Evolutionary conservation across 2,329 filamentous ascomycete genomes (phyloP).

Genomic region (Trichophyton benhamiae): DNA sequence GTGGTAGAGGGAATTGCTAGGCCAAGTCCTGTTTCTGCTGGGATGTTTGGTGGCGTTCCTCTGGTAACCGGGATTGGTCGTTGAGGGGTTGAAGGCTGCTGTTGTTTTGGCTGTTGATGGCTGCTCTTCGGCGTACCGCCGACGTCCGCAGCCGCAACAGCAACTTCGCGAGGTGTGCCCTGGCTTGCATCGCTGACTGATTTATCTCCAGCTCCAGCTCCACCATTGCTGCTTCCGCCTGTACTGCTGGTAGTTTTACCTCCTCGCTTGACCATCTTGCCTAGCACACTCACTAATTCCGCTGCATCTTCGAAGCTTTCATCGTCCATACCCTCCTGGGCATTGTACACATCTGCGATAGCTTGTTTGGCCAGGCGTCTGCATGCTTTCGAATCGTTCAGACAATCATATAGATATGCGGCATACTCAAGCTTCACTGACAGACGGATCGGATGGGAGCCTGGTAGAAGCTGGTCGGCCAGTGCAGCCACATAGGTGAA

Average conservation of each 20-base stretch:
- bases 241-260: constrained; percentile 23
- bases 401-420: constrained; percentile 86
- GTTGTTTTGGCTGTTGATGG: constrained; percentile 8
- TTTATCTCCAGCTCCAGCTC: constrained; percentile 17
- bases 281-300: constrained; percentile 71
- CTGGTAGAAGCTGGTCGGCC: constrained; percentile 64
- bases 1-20: constrained; percentile 3
- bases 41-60: not conserved
- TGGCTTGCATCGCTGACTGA: constrained; percentile 24
- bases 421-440: constrained; percentile 87
- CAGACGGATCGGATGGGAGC: constrained; percentile 77
- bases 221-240: constrained; percentile 23
- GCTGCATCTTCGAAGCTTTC: constrained; percentile 90
- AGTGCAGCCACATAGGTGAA: constrained; percentile 67
- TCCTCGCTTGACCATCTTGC: constrained; percentile 76
- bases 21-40: not conserved
- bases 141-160: constrained; percentile 5
- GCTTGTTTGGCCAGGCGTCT: constrained; percentile 66
- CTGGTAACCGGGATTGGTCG: not conserved
- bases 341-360: constrained; percentile 82
- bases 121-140: constrained; percentile 8
- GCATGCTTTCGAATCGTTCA: constrained; percentile 66
- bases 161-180: constrained; percentile 15
- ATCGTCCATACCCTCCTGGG: constrained; percentile 84
- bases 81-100: not conserved